Evolutionary conservation across 2,329 filamentous ascomycete species (phyloP), one percentile per base, ranked within the genome.

Genomic region (Colletotrichum salicis): DNA sequence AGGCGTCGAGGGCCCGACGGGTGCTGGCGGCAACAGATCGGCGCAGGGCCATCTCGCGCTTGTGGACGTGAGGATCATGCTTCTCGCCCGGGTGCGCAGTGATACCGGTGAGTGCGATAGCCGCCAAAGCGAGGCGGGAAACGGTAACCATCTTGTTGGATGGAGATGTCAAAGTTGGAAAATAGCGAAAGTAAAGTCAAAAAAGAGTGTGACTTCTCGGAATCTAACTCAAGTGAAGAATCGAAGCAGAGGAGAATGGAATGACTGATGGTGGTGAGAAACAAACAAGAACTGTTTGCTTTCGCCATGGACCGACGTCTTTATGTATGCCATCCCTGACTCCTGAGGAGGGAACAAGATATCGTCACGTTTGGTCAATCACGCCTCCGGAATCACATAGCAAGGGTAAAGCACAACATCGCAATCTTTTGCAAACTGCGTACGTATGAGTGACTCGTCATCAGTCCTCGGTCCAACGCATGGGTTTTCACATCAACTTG

Each of bases 1-100:
- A 48, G 7, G 41, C 57, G 31, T 60, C 27, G 5, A 60, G 57
- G 41, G 57, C 57, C 33, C 57, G 57, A n/a, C 57, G 57, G 8
- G 31, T 60, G 22, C 27, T 60, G 57, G 31, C 31, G 33, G 57
- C 57, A 60, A 60, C 57, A 2, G 57, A 60, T 33, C 57, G 57
- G 22, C 31, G 57, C 4, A 60, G 57, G 11, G 31, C 57, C 57
- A 60, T 60, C 57, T 60, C 57, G 10, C 59, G 59, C 59, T 61
- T 61, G 35, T 61, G 58, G 15, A 61, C 31, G 33, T 61, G 58
- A 5, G 58, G 58, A 37, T 61, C 58, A 61, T 61, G 58, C 58
- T 61, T 37, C 24, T 61, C 58, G 1, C 58, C 58, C n/a, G 58
- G 58, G 35, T 61, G 58, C 19, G 58, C 58, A 41, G 29, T 37